Evolutionary conservation across 148 eudicot genomes (phyloP), one percentile per base, ranked within the genome.

Genomic region (Cornus suecica): DNA sequence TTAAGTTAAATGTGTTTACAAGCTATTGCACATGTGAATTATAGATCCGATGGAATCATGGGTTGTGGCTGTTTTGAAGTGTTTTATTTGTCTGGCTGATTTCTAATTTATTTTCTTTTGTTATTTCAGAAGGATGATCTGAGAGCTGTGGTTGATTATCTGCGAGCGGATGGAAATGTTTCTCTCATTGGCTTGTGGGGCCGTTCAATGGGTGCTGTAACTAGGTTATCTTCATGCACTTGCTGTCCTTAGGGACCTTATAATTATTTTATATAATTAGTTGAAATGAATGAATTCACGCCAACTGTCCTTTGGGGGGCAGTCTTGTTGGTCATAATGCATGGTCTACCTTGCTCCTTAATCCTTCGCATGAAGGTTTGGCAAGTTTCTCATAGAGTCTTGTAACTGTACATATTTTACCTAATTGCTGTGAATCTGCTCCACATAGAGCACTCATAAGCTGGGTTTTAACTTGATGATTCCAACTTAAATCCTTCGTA

Each of bases 131-230:
- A 88, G 77, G 98, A 95, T 83, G 99, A 95, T 82, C 88, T 95
- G 71, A 90, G 78, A 87, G 84, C 97, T 65, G 94, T 95, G 78
- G 99, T 95, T 45, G 87, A 95, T 77, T 85, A 89, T 79, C 79
- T 95, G 76, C 83, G 99, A 42, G 81, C 86, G 65, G 97, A 95
- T 87, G 97, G 97, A 41, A 92, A 88, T 82, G 83, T 90, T 73
- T 91, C 97, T 24, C 85, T 93, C 79, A 92, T 95, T 86, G 99
- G 97, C 69, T 84, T 95, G 80, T 95, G 99, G 99, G 99, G 99
- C 66, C 97, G 99, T 66, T 95, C 99, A 20, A 95, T 95, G 99
- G 99, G 99, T 78, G 94, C 99, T 76, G 99, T 95, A 61, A 91
- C 99, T 66, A 90, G 99, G 99, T 93, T 66, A 22, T 26, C 66